Conservation (phyloP, 257 asterid species). For the Petunia axillaris region DNA sequence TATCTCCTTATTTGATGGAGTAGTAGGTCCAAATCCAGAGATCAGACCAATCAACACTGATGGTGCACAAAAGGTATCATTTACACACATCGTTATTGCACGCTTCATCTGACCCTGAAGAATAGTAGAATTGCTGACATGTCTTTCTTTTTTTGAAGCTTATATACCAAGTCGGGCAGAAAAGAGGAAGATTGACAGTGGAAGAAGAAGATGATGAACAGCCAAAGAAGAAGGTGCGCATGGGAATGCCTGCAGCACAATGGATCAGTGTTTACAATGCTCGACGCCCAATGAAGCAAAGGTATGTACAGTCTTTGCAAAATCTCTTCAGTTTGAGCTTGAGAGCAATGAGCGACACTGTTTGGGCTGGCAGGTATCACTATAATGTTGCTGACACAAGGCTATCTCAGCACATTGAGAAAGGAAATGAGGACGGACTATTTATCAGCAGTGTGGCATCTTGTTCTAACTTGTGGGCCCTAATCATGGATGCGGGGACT, state of each 20-base stretch:
- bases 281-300: constrained; percentile 65
- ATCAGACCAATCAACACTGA: constrained; percentile 63
- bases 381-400: constrained; percentile 54
- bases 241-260: constrained; percentile 68
- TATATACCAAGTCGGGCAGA: constrained; percentile 57
- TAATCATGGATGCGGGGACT: constrained; percentile 71
- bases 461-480: constrained; percentile 57
- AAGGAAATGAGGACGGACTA: constrained; percentile 60
- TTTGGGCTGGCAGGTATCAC: constrained; percentile 51
- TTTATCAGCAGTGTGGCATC: constrained; percentile 62
- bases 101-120: background rate
- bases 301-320: constrained; percentile 35
- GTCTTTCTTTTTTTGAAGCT: constrained; percentile 37
- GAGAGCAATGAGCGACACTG: constrained; percentile 4
- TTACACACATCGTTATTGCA: background rate
- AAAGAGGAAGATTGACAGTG: constrained; percentile 56
- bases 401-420: constrained; percentile 54
- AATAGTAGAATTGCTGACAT: constrained; percentile 17
- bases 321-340: constrained; percentile 22
- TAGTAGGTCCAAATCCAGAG: constrained; percentile 59
- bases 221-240: constrained; percentile 58
- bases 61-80: constrained; percentile 61
- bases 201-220: constrained; percentile 56
- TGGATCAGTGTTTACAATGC: constrained; percentile 69
- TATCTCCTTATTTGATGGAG: constrained; percentile 59